A percentile compares a stretch with the other conserved stretches of the same genome.
Evolutionary conservation across 495 filamentous ascomycete genomes (phyloP).

Genomic region (Tuber calosporum): DNA sequence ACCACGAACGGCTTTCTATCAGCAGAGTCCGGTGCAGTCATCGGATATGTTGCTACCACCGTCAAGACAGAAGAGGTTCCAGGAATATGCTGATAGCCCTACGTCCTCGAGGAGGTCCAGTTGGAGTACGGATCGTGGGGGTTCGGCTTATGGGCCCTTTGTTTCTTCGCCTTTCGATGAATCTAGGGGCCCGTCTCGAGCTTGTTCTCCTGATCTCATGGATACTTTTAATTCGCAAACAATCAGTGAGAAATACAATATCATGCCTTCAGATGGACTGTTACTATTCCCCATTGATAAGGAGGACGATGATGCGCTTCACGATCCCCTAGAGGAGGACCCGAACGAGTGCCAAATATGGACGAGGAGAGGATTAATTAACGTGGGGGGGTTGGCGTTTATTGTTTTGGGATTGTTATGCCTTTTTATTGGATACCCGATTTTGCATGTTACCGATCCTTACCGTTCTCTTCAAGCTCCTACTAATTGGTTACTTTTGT

Average conservation of each 20-base stretch:
- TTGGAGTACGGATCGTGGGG: slow-evolving; percentile 55
- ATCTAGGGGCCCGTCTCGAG: slow-evolving; percentile 26
- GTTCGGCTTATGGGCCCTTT: slow-evolving; percentile 50
- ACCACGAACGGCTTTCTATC: slow-evolving; percentile 16
- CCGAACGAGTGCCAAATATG: slow-evolving; percentile 58
- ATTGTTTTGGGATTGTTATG: slow-evolving; percentile 58
- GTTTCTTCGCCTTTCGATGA: slow-evolving; percentile 49
- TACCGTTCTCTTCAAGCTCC: slow-evolving; percentile 2
- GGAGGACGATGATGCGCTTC: slow-evolving; percentile 70
- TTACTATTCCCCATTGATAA: slow-evolving; percentile 68
- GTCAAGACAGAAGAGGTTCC: slow-evolving; percentile 8
- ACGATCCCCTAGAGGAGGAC: slow-evolving; percentile 66
- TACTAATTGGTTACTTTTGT: slow-evolving; percentile 6
- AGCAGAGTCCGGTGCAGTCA: slow-evolving; percentile 19
- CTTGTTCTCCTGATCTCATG: slow-evolving; percentile 43
- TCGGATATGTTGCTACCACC: slow-evolving; percentile 24
- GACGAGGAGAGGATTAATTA: slow-evolving; percentile 58
- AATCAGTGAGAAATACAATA: slow-evolving; percentile 71
- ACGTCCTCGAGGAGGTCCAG: slow-evolving; percentile 55
- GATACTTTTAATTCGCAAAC: slow-evolving; percentile 67
- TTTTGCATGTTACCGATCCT: slow-evolving; percentile 52
- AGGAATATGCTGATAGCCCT: slow-evolving; percentile 25
- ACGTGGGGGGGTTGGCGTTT: slow-evolving; percentile 59
- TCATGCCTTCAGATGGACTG: slow-evolving; percentile 59
- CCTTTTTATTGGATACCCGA: slow-evolving; percentile 67